phyloP scores from a whole-genome alignment of 129 eudicot genomes.

The Arctium lappa region DNA sequence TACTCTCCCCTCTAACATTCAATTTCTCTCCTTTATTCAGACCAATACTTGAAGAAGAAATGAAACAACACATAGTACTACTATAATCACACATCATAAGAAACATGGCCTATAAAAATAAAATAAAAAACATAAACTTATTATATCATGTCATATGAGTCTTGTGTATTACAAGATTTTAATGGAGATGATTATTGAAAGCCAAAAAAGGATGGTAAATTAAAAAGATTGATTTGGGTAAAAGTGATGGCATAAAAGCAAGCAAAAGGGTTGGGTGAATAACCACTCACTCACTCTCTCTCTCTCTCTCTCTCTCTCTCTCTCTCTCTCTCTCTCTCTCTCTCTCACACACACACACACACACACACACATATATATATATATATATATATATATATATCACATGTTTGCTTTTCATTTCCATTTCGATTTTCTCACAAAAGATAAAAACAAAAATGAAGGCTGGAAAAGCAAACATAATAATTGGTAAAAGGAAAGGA shows the following conservation, averaged over 20 bases:
- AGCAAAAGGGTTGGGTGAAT: conserved; percentile 12
- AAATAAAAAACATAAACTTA: too few relatives aligned
- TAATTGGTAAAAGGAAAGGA: not conserved
- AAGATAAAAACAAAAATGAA: not conserved
- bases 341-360: too few relatives aligned
- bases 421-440: not conserved
- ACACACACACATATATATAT: too few relatives aligned
- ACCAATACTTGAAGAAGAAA: not conserved
- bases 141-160: not conserved
- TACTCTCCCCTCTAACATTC: not conserved
- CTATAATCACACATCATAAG: not conserved
- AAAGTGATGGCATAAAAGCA: conserved; percentile 5
- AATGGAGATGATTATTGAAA: not conserved
- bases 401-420: not conserved
- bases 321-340: too few relatives aligned
- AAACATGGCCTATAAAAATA: not conserved
- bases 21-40: not conserved
- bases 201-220: not conserved
- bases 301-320: too few relatives aligned
- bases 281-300: not conserved
- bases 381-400: not conserved
- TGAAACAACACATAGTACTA: not conserved
- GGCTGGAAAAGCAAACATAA: not conserved
- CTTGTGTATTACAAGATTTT: not conserved
- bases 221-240: not conserved